Evolutionary conservation across 176 grass and related monocot genomes (phyloP), one percentile per base, ranked within the genome.

Genomic region (Carex parvula): DNA sequence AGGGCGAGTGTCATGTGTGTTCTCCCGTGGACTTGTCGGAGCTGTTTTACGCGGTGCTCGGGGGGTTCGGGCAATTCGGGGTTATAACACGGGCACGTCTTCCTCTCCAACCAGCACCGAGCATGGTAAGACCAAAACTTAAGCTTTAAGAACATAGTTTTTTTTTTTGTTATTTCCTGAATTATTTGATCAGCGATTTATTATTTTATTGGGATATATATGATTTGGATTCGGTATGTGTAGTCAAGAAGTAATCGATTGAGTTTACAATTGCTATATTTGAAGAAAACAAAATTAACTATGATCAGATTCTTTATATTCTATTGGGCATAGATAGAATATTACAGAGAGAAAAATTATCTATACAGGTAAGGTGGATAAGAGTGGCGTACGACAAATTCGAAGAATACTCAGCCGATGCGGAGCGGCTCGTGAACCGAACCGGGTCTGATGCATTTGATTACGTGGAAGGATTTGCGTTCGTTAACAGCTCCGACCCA

Each of bases 1-100:
- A 94, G 56, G 96, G 91, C 20, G 81, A 90, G 58, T 78, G 76
- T 58, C 83, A 83, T 24, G 85, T 90, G 30, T 99, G 96, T 80
- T 99, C 96, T 35, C 70, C 76, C 1, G 80, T 55, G 11, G 18
- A 82, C 17, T 63, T 35, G 56, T 35, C 91, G 15, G 93, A 99
- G 66, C 93, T 99, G 83, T 99, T 99, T 88, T 90, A 90, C 41
- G 91, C 91, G 4, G 91, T 90, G 50, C 93, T 99, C 14, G 96
- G 96, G 20, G 96, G 96, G 18, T 91, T 99, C n/a, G 96, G 96
- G 32, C 96, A 98, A 89, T 98, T 98, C 75, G 96, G 89, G 56
- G 77, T 98, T 81, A 95, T 98, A 88, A 98, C 96, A 15, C 93
- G 96, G 62, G 96, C 93, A 0, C 83, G 90, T 61, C 90, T 99